These are phyloP conservation scores for Rhodotorula graminis DNA, from an alignment of 768 basidiomycete genomes.

Conservation along the genomic window DNA sequence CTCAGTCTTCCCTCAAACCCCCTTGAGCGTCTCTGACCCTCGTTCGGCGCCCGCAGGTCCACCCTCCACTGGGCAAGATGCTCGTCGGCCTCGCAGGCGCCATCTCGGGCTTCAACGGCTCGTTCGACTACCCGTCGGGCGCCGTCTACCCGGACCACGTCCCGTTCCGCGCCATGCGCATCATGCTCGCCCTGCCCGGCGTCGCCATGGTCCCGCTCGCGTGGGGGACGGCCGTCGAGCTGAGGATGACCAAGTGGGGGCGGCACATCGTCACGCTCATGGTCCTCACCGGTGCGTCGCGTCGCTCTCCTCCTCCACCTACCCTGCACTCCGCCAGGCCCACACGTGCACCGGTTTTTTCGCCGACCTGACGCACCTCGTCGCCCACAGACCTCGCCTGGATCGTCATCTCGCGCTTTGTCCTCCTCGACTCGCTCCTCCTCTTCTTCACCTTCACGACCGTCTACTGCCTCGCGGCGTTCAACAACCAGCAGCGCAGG, in stretches of 20 bases:
- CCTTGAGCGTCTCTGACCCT: not conserved
- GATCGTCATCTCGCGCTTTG: constrained; percentile 94
- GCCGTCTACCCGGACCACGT: constrained; percentile 73
- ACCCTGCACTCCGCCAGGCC: no score
- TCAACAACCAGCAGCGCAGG: constrained; percentile 95
- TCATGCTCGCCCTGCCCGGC: constrained; percentile 89
- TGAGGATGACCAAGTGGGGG: constrained; percentile 83
- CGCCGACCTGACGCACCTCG: not conserved
- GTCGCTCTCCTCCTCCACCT: no score
- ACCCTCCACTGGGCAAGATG: constrained; percentile 98
- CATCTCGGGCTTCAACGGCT: constrained; percentile 82
- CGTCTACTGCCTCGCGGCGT: constrained; percentile 88
- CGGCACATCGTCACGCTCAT: constrained; percentile 89
- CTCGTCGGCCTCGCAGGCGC: constrained; percentile 89
- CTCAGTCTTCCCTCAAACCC: not conserved
- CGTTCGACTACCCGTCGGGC: constrained; percentile 91
- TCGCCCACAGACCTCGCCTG: constrained; percentile 74
- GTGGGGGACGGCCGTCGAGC: constrained; percentile 93
- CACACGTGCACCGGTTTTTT: no score
- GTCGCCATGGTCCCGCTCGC: constrained; percentile 91
- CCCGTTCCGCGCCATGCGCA: constrained; percentile 90
- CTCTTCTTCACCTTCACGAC: constrained; percentile 97
- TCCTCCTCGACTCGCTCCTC: constrained; percentile 97
- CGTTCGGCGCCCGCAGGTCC: constrained; percentile 45
- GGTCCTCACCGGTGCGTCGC: constrained; percentile 72